A percentile compares a stretch with the other conserved stretches of the same genome.
Conservation (phyloP, 768 basidiomycete genomes). For the Boletus rufocinnamomeus region DNA sequence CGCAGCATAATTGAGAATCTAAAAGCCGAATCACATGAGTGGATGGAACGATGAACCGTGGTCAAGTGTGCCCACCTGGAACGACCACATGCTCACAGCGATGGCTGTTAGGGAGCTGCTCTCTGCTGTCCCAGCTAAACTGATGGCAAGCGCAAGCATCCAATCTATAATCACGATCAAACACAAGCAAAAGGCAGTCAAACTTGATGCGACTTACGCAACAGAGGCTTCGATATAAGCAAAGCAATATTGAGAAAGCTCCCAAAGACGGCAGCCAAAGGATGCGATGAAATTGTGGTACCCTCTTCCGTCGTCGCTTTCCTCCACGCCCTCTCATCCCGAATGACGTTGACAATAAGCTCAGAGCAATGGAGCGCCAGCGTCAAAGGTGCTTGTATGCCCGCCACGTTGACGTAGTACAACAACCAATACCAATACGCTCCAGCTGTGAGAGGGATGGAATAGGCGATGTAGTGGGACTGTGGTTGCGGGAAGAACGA, state of each 20-base stretch:
- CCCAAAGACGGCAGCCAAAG: conserved; percentile 26
- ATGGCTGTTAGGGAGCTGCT: conserved; percentile 14
- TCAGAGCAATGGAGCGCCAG: conserved; percentile 31
- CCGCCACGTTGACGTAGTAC: conserved; percentile 28
- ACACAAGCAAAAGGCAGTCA: not conserved
- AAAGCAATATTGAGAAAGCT: conserved; percentile 16
- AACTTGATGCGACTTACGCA: conserved; percentile 25
- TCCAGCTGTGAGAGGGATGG: conserved; percentile 22
- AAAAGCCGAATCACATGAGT: not conserved
- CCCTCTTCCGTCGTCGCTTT: conserved; percentile 23
- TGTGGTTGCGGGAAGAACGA: conserved; percentile 27
- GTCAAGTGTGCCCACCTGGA: conserved; percentile 21
- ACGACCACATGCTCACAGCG: conserved; percentile 28
- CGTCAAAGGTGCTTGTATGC: conserved; percentile 33
- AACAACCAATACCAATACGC: conserved; percentile 28
- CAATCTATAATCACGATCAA: conserved; percentile 23
- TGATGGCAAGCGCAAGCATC: conserved; percentile 36
- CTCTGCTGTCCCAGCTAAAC: conserved; percentile 16
- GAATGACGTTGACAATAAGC: conserved; percentile 31
- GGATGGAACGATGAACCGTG: not conserved
- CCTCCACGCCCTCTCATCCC: conserved; percentile 32
- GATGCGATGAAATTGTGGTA: conserved; percentile 16
- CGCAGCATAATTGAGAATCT: conserved; percentile 33
- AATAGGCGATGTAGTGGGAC: conserved; percentile 25
- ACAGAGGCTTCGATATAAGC: conserved; percentile 25